Base-by-base conservation (phyloP, 2,329 filamentous ascomycete genomes). In the Talaromyces funiculosus region DNA sequence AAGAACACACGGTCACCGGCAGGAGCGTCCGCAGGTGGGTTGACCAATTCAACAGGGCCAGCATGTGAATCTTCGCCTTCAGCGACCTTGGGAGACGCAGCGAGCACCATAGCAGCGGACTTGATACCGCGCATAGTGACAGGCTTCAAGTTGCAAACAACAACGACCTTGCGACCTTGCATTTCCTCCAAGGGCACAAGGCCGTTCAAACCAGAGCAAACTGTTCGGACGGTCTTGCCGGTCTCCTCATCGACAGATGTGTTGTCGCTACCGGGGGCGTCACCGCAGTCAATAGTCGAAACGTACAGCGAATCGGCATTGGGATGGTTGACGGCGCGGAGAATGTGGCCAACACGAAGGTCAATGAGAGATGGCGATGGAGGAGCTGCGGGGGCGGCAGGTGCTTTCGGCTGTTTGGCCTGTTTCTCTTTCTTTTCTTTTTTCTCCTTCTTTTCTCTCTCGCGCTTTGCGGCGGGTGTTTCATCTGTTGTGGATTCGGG, bases 131-230 rank as follows among this genome's bases (percentile, higher is more conserved):
- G 90, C 94, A 99, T 99, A 76, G 95, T 99, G 75, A 97, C 94
- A 55, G 94, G 94, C 83, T 99, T 99, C 67, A 99, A 85, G 78
- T 99, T 99, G 82, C 91, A 96, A 22, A 99, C 93, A 1, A 94
- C 90, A 33, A 99, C 85, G 63, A 99, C 90, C 80, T 95, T 96
- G 75, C 94, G 90, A 71, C 87, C 87, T 77, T 99, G 94, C 94
- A 99, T 97, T 76, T 96, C 91, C 75, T 90, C 91, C 51, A 99
- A 83, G 0, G 94, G 94, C 1, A 99, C 80, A 31, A 97, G 85
- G 7, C 94, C 94, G 76, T 96, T 97, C 65, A 99, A 84, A 29
- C 94, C 94, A 1, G 94, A 97, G 84, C 94, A 99, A 53, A 99
- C 93, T 16, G 93, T 99, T 51, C 94, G 90, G 69, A 92, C 91